phyloP scores from a whole-genome alignment of 371 early-diverging fungal genomes.

The Mortierella polycephala region DNA sequence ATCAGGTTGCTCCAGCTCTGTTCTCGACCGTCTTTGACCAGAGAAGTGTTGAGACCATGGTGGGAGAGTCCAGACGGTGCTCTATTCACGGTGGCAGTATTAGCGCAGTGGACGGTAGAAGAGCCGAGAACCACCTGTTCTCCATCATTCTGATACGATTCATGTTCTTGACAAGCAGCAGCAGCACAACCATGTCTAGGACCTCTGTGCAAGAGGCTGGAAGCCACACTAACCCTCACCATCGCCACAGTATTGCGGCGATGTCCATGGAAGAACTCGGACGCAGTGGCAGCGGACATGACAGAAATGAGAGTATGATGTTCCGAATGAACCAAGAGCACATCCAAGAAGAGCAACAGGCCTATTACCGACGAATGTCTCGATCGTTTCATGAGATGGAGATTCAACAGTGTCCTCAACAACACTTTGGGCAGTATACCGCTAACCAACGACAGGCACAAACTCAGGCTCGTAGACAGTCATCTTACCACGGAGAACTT shows the following conservation, averaged over 20 bases:
- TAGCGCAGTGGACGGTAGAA: conserved; percentile 25
- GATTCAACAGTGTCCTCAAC: conserved; percentile 16
- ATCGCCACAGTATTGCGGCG: too few species aligned
- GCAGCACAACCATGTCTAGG: background rate
- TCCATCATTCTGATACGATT: conserved; percentile 40
- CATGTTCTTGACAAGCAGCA: conserved; percentile 14
- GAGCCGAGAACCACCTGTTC: conserved; percentile 37
- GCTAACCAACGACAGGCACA: conserved; percentile 4
- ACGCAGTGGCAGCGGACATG: background rate
- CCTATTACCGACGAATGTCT: conserved; percentile 11
- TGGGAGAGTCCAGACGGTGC: conserved; percentile 19
- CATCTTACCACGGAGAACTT: too few species aligned
- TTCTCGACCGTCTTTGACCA: conserved; percentile 49
- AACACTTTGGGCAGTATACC: conserved; percentile 33
- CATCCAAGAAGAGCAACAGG: conserved; percentile 24
- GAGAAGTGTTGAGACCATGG: conserved; percentile 28
- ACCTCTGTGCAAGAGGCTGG: too few species aligned
- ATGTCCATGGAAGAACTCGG: background rate
- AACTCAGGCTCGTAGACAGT: too few species aligned
- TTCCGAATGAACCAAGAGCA: conserved; percentile 37
- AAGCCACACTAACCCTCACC: too few species aligned
- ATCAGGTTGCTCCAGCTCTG: conserved; percentile 38
- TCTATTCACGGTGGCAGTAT: conserved; percentile 37
- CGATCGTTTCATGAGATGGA: conserved; percentile 44
- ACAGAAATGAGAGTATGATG: background rate